Percentiles rank a stretch among this genome's conserved stretches.
Conservation (phyloP, 1,284 basidiomycete genomes). For the Rhodotorula sp. region DNA sequence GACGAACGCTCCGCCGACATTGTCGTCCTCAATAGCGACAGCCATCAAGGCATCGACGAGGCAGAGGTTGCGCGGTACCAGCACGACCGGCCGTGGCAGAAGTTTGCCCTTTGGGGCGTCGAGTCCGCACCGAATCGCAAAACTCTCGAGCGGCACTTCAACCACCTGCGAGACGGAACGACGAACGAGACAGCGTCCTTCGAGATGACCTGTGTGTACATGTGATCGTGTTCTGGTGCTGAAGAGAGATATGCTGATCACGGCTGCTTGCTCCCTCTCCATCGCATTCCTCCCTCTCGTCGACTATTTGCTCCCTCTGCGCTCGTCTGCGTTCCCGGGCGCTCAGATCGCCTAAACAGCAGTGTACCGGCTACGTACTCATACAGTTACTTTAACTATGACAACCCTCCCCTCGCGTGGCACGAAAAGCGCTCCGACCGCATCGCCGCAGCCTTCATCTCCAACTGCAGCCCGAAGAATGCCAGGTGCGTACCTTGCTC, state of each 20-base stretch:
- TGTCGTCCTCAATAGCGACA: conserved; percentile 28
- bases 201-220: conserved; percentile 28
- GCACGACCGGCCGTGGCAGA: conserved; percentile 25
- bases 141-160: conserved; percentile 13
- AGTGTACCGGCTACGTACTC: conserved; percentile 24
- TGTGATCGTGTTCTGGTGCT: not conserved
- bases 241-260: not conserved
- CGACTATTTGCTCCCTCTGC: not conserved
- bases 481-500: not conserved
- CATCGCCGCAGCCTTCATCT: conserved; percentile 27
- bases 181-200: conserved; percentile 21
- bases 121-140: conserved; percentile 30
- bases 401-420: conserved; percentile 6
- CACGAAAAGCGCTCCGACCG: conserved; percentile 19
- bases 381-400: conserved; percentile 28
- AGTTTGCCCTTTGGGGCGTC: conserved; percentile 19
- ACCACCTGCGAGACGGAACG: conserved; percentile 9
- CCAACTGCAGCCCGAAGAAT: conserved; percentile 23
- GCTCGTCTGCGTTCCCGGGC: no score
- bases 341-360: conserved; percentile 29
- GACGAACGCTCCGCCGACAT: conserved; percentile 20
- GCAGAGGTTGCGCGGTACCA: conserved; percentile 4
- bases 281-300: not conserved
- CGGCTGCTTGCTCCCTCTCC: not conserved
- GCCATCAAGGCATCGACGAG: not conserved